These are phyloP conservation scores for Ustilago trichophora DNA, from an alignment of 1,284 basidiomycete species.

Conservation along the genomic window DNA sequence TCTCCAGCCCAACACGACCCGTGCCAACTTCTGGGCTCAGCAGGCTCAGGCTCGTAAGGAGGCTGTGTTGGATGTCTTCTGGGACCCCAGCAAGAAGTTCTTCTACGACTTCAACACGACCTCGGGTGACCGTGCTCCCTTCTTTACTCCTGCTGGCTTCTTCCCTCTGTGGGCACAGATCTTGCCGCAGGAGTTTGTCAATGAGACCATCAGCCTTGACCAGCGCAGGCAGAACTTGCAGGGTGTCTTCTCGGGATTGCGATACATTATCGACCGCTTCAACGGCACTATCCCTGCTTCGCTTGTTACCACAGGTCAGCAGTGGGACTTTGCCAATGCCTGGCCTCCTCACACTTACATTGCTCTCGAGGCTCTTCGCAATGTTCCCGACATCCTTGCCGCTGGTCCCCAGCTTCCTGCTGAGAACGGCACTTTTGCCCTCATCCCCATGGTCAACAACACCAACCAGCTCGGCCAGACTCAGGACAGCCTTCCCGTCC, in stretches of 20 bases:
- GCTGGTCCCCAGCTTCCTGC: slow-evolving; percentile 71
- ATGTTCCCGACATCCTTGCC: slow-evolving; percentile 76
- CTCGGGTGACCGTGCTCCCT: slow-evolving; percentile 41
- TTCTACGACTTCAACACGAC: slow-evolving; percentile 80
- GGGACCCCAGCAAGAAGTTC: slow-evolving; percentile 81
- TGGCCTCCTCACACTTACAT: slow-evolving; percentile 70
- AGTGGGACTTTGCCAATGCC: slow-evolving; percentile 73
- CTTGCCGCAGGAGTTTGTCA: slow-evolving; percentile 76
- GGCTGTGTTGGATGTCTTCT: slow-evolving; percentile 84
- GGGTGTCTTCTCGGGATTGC: slow-evolving; percentile 78
- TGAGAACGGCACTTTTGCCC: slow-evolving; percentile 72
- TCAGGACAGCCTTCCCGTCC: slow-evolving; percentile 76
- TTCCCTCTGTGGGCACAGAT: slow-evolving; percentile 89
- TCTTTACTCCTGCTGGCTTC: slow-evolving; percentile 79
- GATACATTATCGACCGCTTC: slow-evolving; percentile 80
- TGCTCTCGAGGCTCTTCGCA: slow-evolving; percentile 78
- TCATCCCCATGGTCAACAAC: slow-evolving; percentile 71
- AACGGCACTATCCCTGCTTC: slow-evolving; percentile 82
- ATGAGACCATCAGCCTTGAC: slow-evolving; percentile 68
- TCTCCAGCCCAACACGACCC: slow-evolving; percentile 53
- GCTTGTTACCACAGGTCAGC: slow-evolving; percentile 79
- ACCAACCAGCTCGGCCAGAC: slow-evolving; percentile 76
- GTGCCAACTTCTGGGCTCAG: slow-evolving; percentile 71
- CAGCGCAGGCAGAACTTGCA: slow-evolving; percentile 49
- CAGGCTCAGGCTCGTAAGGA: slow-evolving; percentile 73